Conservation (phyloP, 768 basidiomycete genomes). For the Russula olivacea region DNA sequence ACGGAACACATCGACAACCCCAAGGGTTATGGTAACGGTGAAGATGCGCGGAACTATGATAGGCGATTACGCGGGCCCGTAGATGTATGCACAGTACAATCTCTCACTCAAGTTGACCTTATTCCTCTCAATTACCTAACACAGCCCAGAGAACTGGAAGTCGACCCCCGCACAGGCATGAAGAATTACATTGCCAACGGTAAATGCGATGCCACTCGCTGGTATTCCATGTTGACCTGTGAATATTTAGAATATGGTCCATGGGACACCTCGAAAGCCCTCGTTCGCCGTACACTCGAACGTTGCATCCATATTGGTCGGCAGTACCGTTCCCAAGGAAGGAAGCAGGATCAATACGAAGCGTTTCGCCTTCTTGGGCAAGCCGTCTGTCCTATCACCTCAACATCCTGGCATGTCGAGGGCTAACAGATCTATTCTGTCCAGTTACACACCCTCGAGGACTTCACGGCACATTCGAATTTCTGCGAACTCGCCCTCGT, state of each 20-base stretch:
- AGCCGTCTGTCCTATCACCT: slow-evolving; percentile 34
- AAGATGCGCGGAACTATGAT: slow-evolving; percentile 77
- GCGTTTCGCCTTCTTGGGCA: slow-evolving; percentile 76
- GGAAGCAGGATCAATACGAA: slow-evolving; percentile 69
- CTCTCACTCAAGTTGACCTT: not conserved
- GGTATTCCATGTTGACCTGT: not conserved
- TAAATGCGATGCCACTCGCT: not conserved
- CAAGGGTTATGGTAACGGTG: slow-evolving; percentile 79
- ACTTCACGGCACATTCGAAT: slow-evolving; percentile 86
- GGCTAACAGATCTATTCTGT: not conserved
- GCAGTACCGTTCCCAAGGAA: slow-evolving; percentile 47
- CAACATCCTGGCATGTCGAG: not conserved
- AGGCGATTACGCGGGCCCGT: slow-evolving; percentile 76
- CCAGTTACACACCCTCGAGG: slow-evolving; percentile 78
- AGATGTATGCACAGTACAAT: slow-evolving; percentile 42
- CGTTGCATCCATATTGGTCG: slow-evolving; percentile 77
- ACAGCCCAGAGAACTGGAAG: slow-evolving; percentile 73
- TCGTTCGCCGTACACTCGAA: slow-evolving; percentile 67
- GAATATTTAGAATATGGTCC: slow-evolving; percentile 47
- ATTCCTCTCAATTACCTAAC: not conserved
- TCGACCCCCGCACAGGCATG: slow-evolving; percentile 85
- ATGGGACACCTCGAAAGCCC: slow-evolving; percentile 88
- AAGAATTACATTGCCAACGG: slow-evolving; percentile 50
- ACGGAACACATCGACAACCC: slow-evolving; percentile 91
- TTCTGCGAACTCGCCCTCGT: slow-evolving; percentile 82